A percentile compares a stretch with the other conserved stretches of the same genome.
phyloP scores from a whole-genome alignment of 2,329 filamentous ascomycete genomes.

The Xylariaceae sp. region DNA sequence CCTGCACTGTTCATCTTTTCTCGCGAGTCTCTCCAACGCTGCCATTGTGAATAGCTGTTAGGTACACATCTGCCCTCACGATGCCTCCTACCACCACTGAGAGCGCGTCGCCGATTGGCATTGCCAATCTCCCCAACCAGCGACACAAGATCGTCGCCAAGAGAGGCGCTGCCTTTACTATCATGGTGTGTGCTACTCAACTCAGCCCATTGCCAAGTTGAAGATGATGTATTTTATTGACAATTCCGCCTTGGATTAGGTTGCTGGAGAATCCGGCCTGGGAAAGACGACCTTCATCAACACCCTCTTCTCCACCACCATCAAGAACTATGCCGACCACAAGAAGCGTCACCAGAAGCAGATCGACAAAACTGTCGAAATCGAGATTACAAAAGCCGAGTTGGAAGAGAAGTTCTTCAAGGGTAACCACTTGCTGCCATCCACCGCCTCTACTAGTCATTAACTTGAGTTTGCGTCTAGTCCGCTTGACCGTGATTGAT shows the following conservation, averaged over 20 bases:
- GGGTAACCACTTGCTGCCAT: slow-evolving; percentile 53
- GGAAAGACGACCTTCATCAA: slow-evolving; percentile 99
- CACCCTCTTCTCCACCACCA: slow-evolving; percentile 99
- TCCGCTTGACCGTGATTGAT: slow-evolving; percentile 97
- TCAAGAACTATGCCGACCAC: slow-evolving; percentile 99
- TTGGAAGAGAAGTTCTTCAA: slow-evolving; percentile 99
- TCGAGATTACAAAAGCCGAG: slow-evolving; percentile 99
- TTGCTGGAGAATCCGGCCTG: slow-evolving; percentile 95
- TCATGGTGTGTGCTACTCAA: slow-evolving; percentile 71
- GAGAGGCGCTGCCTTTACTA: slow-evolving; percentile 96
- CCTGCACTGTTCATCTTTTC: slow-evolving; percentile 6
- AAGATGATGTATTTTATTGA: no score
- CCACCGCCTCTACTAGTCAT: slow-evolving; percentile 8
- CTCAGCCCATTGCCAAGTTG: no score
- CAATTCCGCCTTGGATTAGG: slow-evolving; percentile 50
- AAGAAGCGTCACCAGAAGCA: slow-evolving; percentile 99
- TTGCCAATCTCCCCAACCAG: slow-evolving; percentile 72
- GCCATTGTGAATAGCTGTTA: slow-evolving; percentile 9
- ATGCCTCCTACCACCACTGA: slow-evolving; percentile 48
- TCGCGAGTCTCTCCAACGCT: slow-evolving; percentile 10
- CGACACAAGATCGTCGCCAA: slow-evolving; percentile 73
- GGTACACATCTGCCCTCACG: slow-evolving; percentile 26
- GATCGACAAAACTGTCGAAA: slow-evolving; percentile 99
- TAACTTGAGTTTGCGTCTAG: slow-evolving; percentile 45
- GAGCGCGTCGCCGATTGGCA: slow-evolving; percentile 53